phyloP scores from a whole-genome alignment of 192 early-diverging fungal species.

The Coemansia javaensis region DNA sequence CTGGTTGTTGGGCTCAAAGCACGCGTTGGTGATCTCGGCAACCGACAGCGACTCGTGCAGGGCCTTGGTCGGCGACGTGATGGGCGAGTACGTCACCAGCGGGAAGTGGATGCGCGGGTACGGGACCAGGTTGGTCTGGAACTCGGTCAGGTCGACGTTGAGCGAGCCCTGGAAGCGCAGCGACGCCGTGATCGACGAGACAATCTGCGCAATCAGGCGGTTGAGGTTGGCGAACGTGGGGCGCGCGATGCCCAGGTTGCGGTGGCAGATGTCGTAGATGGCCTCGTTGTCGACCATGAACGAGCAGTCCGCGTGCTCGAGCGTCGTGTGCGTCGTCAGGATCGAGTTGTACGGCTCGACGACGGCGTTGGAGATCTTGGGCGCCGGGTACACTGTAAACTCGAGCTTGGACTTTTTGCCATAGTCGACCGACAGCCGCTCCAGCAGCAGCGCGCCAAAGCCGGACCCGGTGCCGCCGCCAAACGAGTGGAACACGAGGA shows the following conservation, averaged over 20 bases:
- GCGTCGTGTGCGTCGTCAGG: conserved; percentile 97
- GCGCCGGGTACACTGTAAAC: conserved; percentile 98
- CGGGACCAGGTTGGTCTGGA: conserved; percentile 99
- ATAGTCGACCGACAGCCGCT: conserved; percentile 99
- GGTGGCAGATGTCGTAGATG: conserved; percentile 98
- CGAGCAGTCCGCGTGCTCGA: conserved; percentile 98
- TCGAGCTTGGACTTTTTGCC: conserved; percentile 99
- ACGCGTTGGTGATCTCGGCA: conserved; percentile 91
- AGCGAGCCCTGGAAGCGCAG: conserved; percentile 98
- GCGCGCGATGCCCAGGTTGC: conserved; percentile 94
- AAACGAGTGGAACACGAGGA: conserved; percentile 99
- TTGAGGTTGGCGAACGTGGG: conserved; percentile 98
- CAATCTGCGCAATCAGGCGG: conserved; percentile 96
- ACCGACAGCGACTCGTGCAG: conserved; percentile 96
- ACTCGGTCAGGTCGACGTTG: conserved; percentile 98
- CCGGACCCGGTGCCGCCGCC: conserved; percentile 99
- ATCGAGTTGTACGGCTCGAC: conserved; percentile 99
- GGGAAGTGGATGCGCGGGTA: conserved; percentile 99
- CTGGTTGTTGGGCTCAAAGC: conserved; percentile 98
- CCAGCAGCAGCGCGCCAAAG: conserved; percentile 94
- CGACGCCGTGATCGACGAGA: conserved; percentile 98
- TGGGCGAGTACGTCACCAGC: conserved; percentile 93
- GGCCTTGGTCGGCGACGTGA: conserved; percentile 93
- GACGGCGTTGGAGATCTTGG: conserved; percentile 93
- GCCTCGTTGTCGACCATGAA: conserved; percentile 99